Base-by-base conservation (phyloP, 108 stramenopile genomes). In the Pseudonitzschia multistriata region DNA sequence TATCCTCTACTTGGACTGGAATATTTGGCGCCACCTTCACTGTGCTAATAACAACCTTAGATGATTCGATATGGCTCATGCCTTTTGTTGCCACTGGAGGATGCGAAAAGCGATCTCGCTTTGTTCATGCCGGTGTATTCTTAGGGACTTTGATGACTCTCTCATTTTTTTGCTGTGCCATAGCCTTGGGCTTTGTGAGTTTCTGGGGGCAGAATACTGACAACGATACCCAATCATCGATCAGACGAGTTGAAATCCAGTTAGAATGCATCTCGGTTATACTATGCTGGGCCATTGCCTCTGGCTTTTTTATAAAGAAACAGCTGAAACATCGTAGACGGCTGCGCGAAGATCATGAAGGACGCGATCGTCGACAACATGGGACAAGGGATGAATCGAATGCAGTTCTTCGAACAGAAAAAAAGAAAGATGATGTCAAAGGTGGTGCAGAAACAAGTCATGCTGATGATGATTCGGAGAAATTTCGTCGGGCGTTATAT, bases 31-130 rank as follows among this genome's bases (percentile, higher is more conserved):
- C 89, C 3, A 79, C 89, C 7, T 19, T 72, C 7, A 78, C 63
- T 30, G 82, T 90, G 13, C 62, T 84, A 33, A 64, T 84, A 21
- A 90, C 89, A 7, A 90, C 89, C 10, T 62, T 82, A 17, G 89
- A 90, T 48, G 86, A 88, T 70, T 79, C 77, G 22, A 74, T 90
- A 21, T 90, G 86, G 86, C 78, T 90, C 30, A 76, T 88, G 22
- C 75, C 84, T 19, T 90, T 85, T 68, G 73, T 78, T 15, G 82
- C 76, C 3, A 27, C 0, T 27, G 52, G 6, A 53, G 19, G 52
- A 13, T 25, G 19, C 21, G 19, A 48, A 0, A 48, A 1, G 0
- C 21, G 24, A 25, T 19, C 15, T 13, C 52, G 52, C 19, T 8
- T 27, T 19, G 29, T 68, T 73, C 84, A 90, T 74, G 86, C 73